phyloP scores from a whole-genome alignment of 176 grass and related monocot genomes.

The Zoysia pacifica region DNA sequence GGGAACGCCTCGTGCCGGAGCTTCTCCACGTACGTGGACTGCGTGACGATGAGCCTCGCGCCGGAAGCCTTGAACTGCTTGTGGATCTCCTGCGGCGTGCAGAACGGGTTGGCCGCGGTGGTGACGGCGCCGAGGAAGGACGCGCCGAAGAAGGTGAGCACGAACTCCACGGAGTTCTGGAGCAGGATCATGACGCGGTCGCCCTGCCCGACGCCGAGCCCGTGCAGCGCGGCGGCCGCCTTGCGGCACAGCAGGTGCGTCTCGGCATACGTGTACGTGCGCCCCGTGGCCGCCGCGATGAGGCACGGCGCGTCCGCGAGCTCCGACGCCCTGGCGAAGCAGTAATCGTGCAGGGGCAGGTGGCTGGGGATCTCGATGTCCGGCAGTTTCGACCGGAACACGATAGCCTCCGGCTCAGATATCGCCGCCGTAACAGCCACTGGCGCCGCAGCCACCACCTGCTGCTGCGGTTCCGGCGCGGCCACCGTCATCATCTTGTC shows the following conservation, averaged over 20 bases:
- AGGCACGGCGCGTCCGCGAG: slow-evolving; percentile 64
- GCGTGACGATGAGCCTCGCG: slow-evolving; percentile 55
- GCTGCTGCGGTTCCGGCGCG: slow-evolving; percentile 35
- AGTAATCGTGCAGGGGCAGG: slow-evolving; percentile 76
- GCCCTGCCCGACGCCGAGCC: slow-evolving; percentile 52
- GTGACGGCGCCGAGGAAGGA: slow-evolving; percentile 69
- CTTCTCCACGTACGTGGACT: slow-evolving; percentile 67
- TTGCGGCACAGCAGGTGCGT: slow-evolving; percentile 56
- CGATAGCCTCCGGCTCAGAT: slow-evolving; percentile 31
- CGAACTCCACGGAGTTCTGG: slow-evolving; percentile 74
- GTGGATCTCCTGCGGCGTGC: slow-evolving; percentile 71
- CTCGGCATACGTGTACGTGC: slow-evolving; percentile 63
- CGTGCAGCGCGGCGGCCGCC: slow-evolving; percentile 49
- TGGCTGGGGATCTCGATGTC: slow-evolving; percentile 72
- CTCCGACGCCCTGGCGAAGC: slow-evolving; percentile 58
- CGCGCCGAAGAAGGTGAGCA: slow-evolving; percentile 61
- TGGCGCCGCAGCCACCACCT: background rate
- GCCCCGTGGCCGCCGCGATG: slow-evolving; percentile 57
- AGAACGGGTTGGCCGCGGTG: slow-evolving; percentile 74
- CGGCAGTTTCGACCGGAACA: slow-evolving; percentile 78
- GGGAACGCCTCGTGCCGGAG: slow-evolving; percentile 59
- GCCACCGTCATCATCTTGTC: slow-evolving; percentile 51
- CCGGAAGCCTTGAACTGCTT: slow-evolving; percentile 67
- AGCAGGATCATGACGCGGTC: slow-evolving; percentile 75
- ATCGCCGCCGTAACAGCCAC: no score